A percentile compares a stretch with the other conserved stretches of the same genome.
phyloP scores from a whole-genome alignment of 345 rosid genomes.

The Tarenaya hassleriana region DNA sequence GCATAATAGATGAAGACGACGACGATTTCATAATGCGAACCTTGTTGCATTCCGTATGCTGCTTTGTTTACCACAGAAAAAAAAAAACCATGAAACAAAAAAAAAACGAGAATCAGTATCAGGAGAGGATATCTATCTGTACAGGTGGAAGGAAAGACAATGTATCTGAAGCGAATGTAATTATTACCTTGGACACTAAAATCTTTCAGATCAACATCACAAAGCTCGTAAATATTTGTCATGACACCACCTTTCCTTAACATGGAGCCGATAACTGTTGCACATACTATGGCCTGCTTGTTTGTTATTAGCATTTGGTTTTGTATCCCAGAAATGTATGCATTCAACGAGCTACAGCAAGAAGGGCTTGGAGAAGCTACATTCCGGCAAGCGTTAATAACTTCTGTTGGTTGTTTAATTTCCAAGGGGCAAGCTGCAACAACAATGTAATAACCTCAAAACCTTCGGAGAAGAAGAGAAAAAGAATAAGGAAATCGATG shows the following conservation, averaged over 20 bases:
- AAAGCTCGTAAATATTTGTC: constrained; percentile 83
- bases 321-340: constrained; percentile 74
- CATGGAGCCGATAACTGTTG: constrained; percentile 74
- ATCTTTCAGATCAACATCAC: constrained; percentile 94
- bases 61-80: constrained; percentile 23
- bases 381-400: constrained; percentile 75
- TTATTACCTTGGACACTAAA: constrained; percentile 80
- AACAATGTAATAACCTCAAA: constrained; percentile 15
- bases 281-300: constrained; percentile 92
- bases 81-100: constrained; percentile 26
- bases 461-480: neutral
- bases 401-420: constrained; percentile 70
- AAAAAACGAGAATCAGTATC: constrained; percentile 26
- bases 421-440: constrained; percentile 90
- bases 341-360: constrained; percentile 83
- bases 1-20: constrained; percentile 7
- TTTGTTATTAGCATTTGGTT: constrained; percentile 94
- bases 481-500: neutral
- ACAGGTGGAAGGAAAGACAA: constrained; percentile 7
- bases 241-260: constrained; percentile 78
- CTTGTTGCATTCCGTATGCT: constrained; percentile 81
- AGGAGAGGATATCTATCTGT: constrained; percentile 5
- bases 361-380: constrained; percentile 88
- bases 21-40: constrained; percentile 29
- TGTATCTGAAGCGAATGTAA: constrained; percentile 6